Base-by-base conservation (phyloP, 805 yeast genomes). In the Cyberlindnera veronae region DNA sequence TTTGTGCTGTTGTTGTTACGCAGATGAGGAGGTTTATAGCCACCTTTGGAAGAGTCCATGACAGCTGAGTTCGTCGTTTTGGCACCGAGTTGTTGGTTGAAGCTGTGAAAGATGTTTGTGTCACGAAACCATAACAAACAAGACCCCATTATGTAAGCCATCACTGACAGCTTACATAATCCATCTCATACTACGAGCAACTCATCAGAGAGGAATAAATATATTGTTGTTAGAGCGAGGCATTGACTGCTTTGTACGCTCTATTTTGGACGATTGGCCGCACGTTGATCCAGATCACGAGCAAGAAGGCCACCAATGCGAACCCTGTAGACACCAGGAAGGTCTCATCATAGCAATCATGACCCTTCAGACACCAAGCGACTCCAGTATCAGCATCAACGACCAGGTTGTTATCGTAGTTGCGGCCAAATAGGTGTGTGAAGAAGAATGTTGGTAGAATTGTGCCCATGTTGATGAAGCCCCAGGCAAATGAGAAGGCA, bases 401-500 rank as follows among this genome's bases (percentile, higher is more conserved):
- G 1, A 24, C 31, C n/a, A 47, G 41, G 36, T 75, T 60, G 5
- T 68, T 59, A 55, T 84, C 95, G 58, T 79, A 84, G 22, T 73
- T 68, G 18, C 63, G 55, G 10, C 93, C 93, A 60, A 84, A 81
- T 29, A 79, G 58, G 39, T 71, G 67, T 31, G 86, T 82, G 48
- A 84, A 70, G 43, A 72, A 62, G 47, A 75, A 74, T 29, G 82
- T 74, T 1, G 84, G 77, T 0, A 79, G 46, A 13, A 81, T 72
- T 2, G 93, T 90, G 0, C 89, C 77, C 38, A 81, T 54, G 10
- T 81, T 78, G 17, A 82, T 71, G 26, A 79, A 55, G 0, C 95
- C 95, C 86, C 89, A 84, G 53, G 82, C 82, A 48, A 74, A 77
- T 7, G 85, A 74, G 51, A 84, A 82, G 38, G 74, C 68, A 14